phyloP scores from a whole-genome alignment of 208 protist species.

The Trypanosoma scelopori region DNA sequence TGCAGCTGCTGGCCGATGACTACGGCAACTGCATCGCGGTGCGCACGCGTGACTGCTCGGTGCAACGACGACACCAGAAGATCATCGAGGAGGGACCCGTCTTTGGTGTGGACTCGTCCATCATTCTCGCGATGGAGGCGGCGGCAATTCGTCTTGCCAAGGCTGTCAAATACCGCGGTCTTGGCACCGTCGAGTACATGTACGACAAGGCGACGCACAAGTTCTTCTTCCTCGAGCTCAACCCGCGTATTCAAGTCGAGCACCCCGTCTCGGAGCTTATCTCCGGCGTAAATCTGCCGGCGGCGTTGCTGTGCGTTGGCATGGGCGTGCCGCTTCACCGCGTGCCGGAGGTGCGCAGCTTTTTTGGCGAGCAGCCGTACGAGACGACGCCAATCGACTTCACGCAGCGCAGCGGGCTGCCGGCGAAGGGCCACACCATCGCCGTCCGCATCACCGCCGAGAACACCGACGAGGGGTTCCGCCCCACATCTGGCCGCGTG shows the following conservation, averaged over 20 bases:
- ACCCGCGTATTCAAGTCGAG: slow-evolving; percentile 98
- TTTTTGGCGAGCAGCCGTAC: slow-evolving; percentile 89
- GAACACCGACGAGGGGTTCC: slow-evolving; percentile 96
- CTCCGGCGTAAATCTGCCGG: slow-evolving; percentile 95
- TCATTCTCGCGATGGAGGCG: slow-evolving; percentile 91
- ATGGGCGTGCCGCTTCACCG: slow-evolving; percentile 96
- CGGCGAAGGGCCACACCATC: slow-evolving; percentile 93
- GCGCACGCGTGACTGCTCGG: slow-evolving; percentile 96
- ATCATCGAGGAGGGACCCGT: slow-evolving; percentile 98
- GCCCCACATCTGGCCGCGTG: slow-evolving; percentile 94
- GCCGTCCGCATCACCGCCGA: slow-evolving; percentile 97
- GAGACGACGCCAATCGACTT: slow-evolving; percentile 90
- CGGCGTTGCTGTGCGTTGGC: slow-evolving; percentile 95
- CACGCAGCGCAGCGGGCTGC: slow-evolving; percentile 36
- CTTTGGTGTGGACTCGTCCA: slow-evolving; percentile 69
- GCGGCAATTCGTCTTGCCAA: slow-evolving; percentile 93
- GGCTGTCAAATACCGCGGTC: slow-evolving; percentile 92
- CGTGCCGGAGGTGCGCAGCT: slow-evolving; percentile 95
- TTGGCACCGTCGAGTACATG: slow-evolving; percentile 98
- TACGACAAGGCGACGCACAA: slow-evolving; percentile 87
- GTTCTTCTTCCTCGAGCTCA: slow-evolving; percentile 98
- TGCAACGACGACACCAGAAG: slow-evolving; percentile 98
- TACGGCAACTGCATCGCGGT: slow-evolving; percentile 94
- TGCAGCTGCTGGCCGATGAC: slow-evolving; percentile 95
- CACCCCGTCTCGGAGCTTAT: slow-evolving; percentile 98